Evolutionary conservation across 495 filamentous ascomycete species (phyloP).

Genomic region (Hypoxylon intermedium): DNA sequence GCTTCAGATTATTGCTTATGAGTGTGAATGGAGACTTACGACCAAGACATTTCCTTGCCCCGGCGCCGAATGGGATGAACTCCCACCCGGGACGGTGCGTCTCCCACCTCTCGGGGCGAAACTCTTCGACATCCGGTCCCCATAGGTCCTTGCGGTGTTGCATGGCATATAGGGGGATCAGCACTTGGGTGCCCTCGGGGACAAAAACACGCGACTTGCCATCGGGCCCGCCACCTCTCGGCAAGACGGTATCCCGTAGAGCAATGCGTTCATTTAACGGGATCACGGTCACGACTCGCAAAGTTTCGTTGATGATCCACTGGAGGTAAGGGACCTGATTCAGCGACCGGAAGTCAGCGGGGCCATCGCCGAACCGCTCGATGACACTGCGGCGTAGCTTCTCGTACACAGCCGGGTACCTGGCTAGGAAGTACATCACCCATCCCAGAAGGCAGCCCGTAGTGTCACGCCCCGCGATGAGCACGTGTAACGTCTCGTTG

Average conservation of each 20-base stretch:
- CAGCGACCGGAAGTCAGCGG: constrained; percentile 45
- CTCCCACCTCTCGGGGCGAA: constrained; percentile 44
- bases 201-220: constrained; percentile 33
- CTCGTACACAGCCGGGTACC: constrained; percentile 52
- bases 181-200: constrained; percentile 45
- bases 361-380: constrained; percentile 43
- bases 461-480: constrained; percentile 66
- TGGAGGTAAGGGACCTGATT: constrained; percentile 54
- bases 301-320: constrained; percentile 57
- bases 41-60: constrained; percentile 34
- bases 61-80: constrained; percentile 41
- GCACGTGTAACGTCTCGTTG: constrained; percentile 68
- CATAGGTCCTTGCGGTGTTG: constrained; percentile 49
- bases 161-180: constrained; percentile 47
- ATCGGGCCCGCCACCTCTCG: constrained; percentile 52
- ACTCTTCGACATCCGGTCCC: constrained; percentile 41
- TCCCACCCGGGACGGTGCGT: constrained; percentile 49
- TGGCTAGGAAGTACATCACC: constrained; percentile 60
- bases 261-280: constrained; percentile 53
- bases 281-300: constrained; percentile 48
- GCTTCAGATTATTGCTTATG: too few relatives aligned
- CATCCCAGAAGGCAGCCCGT: constrained; percentile 65
- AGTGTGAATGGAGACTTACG: constrained; percentile 32
- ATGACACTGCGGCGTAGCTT: constrained; percentile 62
- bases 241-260: constrained; percentile 55